phyloP scores from a whole-genome alignment of 208 protist species.

The Wallacemonas sp. region DNA sequence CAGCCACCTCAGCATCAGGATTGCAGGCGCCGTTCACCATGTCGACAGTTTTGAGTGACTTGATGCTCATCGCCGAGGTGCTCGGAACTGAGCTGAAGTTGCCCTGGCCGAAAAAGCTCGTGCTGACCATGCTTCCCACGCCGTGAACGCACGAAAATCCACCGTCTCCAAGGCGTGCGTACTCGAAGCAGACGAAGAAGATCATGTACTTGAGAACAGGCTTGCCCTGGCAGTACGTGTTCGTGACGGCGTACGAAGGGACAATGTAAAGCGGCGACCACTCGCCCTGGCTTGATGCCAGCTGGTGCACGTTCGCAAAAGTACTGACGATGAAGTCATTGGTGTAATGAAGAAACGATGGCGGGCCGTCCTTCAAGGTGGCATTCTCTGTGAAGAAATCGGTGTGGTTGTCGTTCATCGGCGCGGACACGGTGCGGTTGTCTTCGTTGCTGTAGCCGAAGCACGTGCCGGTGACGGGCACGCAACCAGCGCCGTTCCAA shows the following conservation, averaged over 20 bases:
- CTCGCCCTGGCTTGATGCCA: not conserved
- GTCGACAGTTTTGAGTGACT: conserved; percentile 12
- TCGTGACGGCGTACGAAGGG: not conserved
- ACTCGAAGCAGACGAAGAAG: conserved; percentile 22
- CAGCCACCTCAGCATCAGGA: not conserved
- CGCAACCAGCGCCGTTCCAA: conserved; percentile 19
- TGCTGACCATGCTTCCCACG: not conserved
- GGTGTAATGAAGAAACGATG: conserved; percentile 3
- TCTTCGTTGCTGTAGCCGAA: conserved; percentile 10
- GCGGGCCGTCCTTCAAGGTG: not conserved
- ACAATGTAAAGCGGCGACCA: conserved; percentile 14
- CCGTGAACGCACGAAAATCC: conserved; percentile 6
- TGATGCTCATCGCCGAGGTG: not conserved
- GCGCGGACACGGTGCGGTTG: conserved; percentile 16
- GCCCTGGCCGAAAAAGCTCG: not conserved
- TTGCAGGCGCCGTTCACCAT: not conserved
- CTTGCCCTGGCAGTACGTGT: not conserved
- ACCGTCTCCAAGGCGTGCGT: not conserved
- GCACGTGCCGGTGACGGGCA: not conserved
- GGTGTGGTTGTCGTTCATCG: not conserved
- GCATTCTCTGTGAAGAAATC: conserved; percentile 1
- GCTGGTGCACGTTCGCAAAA: not conserved
- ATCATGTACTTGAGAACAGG: conserved; percentile 17
- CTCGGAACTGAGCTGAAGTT: not conserved
- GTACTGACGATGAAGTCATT: conserved; percentile 3